phyloP scores from a whole-genome alignment of 495 filamentous ascomycete species.

The Glarea lozoyensis region DNA sequence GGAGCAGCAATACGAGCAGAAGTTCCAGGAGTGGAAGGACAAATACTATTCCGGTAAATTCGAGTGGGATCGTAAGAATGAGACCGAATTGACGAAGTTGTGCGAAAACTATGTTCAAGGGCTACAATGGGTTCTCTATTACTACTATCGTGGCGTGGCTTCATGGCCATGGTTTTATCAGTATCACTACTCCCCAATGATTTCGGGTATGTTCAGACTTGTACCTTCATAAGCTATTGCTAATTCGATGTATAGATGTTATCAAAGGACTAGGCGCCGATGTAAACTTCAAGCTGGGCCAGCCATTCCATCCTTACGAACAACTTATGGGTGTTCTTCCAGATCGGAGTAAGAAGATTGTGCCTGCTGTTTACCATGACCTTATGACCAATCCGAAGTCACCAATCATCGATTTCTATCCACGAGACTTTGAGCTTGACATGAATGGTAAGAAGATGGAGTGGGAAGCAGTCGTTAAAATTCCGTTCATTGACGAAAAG shows the following conservation, averaged over 20 bases:
- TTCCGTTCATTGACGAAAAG: conserved; percentile 94
- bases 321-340: conserved; percentile 98
- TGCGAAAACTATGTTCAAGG: conserved; percentile 97
- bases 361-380: conserved; percentile 77
- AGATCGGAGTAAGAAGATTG: conserved; percentile 93
- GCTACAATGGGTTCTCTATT: conserved; percentile 95
- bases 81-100: conserved; percentile 71
- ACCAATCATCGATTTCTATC: conserved; percentile 98
- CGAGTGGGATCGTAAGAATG: conserved; percentile 76
- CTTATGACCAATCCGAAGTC: conserved; percentile 87
- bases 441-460: conserved; percentile 99
- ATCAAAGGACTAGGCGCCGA: conserved; percentile 79
- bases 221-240: background rate
- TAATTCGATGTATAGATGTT: conserved; percentile 51
- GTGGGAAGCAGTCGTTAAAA: conserved; percentile 98
- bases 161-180: conserved; percentile 98
- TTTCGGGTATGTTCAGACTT: conserved; percentile 50
- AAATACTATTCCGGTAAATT: conserved; percentile 88
- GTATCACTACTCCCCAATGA: conserved; percentile 98
- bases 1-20: conserved; percentile 74
- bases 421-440: conserved; percentile 92
- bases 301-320: conserved; percentile 90
- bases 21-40: conserved; percentile 87
- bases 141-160: conserved; percentile 94
- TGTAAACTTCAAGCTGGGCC: conserved; percentile 84